Percentiles rank a stretch among this genome's conserved stretches.
Conservation (phyloP, 495 filamentous ascomycete genomes). For the Penicillium roqueforti region DNA sequence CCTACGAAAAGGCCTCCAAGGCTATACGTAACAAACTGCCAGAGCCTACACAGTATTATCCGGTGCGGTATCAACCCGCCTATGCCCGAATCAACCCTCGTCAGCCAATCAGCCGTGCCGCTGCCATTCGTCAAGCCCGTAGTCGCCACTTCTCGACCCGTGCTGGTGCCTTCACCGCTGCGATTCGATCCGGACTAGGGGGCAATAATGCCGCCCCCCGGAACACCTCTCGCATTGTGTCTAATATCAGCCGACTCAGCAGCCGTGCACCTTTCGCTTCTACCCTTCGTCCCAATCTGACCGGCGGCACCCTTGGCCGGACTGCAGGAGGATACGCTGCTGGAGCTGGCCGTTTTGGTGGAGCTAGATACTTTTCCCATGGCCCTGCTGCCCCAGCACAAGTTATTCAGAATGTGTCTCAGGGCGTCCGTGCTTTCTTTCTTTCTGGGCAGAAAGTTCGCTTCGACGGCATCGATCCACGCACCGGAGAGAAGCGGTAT, state of each 20-base stretch:
- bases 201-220: slow-evolving; percentile 64
- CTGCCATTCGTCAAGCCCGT: slow-evolving; percentile 68
- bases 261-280: slow-evolving; percentile 83
- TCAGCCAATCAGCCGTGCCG: slow-evolving; percentile 69
- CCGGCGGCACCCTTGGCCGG: slow-evolving; percentile 78
- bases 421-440: slow-evolving; percentile 83
- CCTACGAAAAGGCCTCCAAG: slow-evolving; percentile 59
- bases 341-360: slow-evolving; percentile 63
- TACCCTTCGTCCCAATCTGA: slow-evolving; percentile 86
- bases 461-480: slow-evolving; percentile 67
- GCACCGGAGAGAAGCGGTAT: slow-evolving; percentile 72
- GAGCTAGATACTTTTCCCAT: slow-evolving; percentile 86
- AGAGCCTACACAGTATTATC: slow-evolving; percentile 42
- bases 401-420: slow-evolving; percentile 90
- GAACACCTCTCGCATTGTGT: slow-evolving; percentile 60
- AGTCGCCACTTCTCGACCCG: slow-evolving; percentile 70
- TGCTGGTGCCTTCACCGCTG: slow-evolving; percentile 60
- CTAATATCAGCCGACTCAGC: slow-evolving; percentile 60
- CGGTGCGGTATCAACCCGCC: slow-evolving; percentile 46
- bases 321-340: slow-evolving; percentile 82
- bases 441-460: slow-evolving; percentile 81
- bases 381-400: slow-evolving; percentile 78
- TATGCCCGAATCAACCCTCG: slow-evolving; percentile 52
- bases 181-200: slow-evolving; percentile 47
- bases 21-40: slow-evolving; percentile 59